A percentile compares a stretch with the other conserved stretches of the same genome.
These are phyloP conservation scores for Cucurbitaria berberidis DNA, from an alignment of 2,329 filamentous ascomycete genomes.

Conservation along the genomic window DNA sequence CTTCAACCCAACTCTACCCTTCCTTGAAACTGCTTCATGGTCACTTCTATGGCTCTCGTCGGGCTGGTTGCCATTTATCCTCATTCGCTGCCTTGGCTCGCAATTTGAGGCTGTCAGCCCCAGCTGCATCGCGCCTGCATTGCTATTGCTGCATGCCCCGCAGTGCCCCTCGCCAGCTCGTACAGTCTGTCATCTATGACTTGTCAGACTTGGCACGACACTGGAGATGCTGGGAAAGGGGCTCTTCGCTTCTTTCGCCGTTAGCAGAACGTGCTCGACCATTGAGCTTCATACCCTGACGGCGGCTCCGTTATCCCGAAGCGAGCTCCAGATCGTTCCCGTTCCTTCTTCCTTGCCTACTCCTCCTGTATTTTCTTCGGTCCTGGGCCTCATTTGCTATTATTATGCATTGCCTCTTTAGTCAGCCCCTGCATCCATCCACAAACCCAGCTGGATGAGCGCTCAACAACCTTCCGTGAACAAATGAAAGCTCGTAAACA, in stretches of 20 bases:
- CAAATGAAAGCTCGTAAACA: constrained; percentile 20
- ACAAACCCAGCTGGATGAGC: constrained; percentile 5
- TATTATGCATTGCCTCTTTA: constrained; percentile 12
- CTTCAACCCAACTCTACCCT: constrained; percentile 15
- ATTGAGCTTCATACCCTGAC: constrained; percentile 7
- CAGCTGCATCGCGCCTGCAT: constrained; percentile 19
- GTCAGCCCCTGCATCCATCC: constrained; percentile 21
- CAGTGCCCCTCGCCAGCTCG: constrained; percentile 23
- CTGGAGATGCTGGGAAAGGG: constrained; percentile 10
- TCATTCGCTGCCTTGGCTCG: constrained; percentile 23
- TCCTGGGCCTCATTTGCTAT: constrained; percentile 12
- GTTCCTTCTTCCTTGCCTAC: constrained; percentile 8
- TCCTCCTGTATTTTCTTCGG: constrained; percentile 22
- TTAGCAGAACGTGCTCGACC: constrained; percentile 18
- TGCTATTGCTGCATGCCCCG: constrained; percentile 29
- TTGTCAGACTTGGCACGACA: constrained; percentile 16
- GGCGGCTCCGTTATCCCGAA: background rate
- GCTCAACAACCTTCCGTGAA: constrained; percentile 15
- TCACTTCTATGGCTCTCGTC: constrained; percentile 14
- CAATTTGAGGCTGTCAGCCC: constrained; percentile 25
- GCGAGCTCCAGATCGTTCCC: background rate
- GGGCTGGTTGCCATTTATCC: constrained; percentile 4
- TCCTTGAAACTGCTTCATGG: constrained; percentile 8
- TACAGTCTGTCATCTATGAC: constrained; percentile 7
- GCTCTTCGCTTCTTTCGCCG: constrained; percentile 9